phyloP scores from a whole-genome alignment of 2,329 filamentous ascomycete genomes.

The Monosporascus sp. region DNA sequence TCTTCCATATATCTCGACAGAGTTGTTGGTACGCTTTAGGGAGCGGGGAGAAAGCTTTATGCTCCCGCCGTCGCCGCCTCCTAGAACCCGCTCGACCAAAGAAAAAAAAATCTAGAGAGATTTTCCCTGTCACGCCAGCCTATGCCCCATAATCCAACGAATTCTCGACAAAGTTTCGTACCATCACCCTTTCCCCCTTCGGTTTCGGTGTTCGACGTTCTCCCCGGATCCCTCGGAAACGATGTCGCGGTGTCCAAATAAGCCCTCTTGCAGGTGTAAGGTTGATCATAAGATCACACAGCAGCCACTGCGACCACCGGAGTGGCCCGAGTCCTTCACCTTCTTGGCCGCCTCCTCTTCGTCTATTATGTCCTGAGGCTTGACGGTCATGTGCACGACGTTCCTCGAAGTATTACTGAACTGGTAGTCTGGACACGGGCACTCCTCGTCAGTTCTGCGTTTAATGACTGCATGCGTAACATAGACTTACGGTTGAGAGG shows the following conservation, averaged over 20 bases:
- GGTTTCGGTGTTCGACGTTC: not conserved
- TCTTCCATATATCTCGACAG: too few relatives aligned
- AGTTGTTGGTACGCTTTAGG: too few relatives aligned
- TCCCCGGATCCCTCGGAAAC: not conserved
- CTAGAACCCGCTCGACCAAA: not conserved
- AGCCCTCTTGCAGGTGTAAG: not conserved
- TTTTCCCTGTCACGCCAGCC: not conserved
- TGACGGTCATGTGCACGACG: slow-evolving; percentile 74
- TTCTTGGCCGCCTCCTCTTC: slow-evolving; percentile 63
- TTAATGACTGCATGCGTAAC: too few relatives aligned
- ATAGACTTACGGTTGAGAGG: slow-evolving; percentile 67
- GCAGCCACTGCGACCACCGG: slow-evolving; percentile 24
- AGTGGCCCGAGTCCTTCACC: slow-evolving; percentile 39
- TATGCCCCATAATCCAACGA: not conserved
- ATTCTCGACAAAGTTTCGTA: not conserved
- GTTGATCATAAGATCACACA: slow-evolving; percentile 29
- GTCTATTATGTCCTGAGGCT: slow-evolving; percentile 68
- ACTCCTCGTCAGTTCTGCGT: not conserved
- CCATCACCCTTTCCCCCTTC: not conserved
- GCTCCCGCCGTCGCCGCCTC: not conserved
- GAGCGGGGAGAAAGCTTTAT: not conserved
- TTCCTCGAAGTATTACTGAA: slow-evolving; percentile 61
- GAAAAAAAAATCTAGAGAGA: not conserved
- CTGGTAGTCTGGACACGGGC: slow-evolving; percentile 51
- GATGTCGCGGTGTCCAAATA: too few relatives aligned